Conservation (phyloP, 2,329 filamentous ascomycete species). For the Penicillium psychrosexuale region DNA sequence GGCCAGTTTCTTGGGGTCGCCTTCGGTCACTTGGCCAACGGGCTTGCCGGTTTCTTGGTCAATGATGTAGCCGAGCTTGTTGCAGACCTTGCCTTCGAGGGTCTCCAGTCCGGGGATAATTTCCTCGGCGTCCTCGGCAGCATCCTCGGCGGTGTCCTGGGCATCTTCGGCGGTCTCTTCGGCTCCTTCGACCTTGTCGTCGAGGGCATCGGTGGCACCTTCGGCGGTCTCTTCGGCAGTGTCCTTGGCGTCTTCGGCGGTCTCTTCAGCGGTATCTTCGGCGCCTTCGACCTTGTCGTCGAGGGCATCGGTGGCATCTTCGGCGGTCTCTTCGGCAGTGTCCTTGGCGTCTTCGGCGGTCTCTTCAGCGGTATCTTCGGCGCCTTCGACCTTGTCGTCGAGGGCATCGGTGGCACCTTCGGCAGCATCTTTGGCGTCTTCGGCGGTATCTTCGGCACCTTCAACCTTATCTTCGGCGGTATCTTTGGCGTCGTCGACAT, state of each 20-base stretch:
- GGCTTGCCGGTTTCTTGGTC: constrained; percentile 44
- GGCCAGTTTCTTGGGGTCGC: constrained; percentile 61
- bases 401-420: too few relatives aligned
- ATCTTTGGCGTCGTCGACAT: constrained; percentile 12
- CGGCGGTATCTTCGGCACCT: constrained; percentile 3
- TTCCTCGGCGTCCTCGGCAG: constrained; percentile 25
- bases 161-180: constrained; percentile 31
- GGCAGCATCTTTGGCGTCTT: constrained; percentile 29
- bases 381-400: too few relatives aligned
- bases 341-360: too few relatives aligned
- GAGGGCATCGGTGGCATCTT: too few relatives aligned
- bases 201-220: too few relatives aligned
- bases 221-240: too few relatives aligned
- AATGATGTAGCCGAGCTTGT: constrained; percentile 46
- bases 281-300: too few relatives aligned
- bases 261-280: too few relatives aligned
- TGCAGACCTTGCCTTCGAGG: constrained; percentile 42
- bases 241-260: too few relatives aligned
- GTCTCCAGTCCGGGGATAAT: constrained; percentile 29
- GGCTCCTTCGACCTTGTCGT: too few relatives aligned
- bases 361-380: too few relatives aligned
- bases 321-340: too few relatives aligned
- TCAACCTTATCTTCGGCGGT: constrained; percentile 14
- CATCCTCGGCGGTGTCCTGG: constrained; percentile 27
- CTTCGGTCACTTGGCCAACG: constrained; percentile 58